Base-by-base conservation (phyloP, 768 basidiomycete species). In the Russula emetica region DNA sequence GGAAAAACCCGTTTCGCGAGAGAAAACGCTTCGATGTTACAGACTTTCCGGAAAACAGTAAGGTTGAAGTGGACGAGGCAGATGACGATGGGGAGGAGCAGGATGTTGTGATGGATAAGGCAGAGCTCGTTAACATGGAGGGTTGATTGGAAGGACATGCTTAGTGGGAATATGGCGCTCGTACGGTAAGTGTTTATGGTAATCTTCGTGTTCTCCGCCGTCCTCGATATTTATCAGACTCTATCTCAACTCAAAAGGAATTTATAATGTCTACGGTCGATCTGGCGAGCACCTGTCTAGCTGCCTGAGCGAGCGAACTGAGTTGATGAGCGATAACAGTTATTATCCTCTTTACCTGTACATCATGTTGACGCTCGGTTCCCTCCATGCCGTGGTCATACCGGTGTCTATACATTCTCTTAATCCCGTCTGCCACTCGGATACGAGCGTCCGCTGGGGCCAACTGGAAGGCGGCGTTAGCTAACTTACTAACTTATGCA, bases 11-110 rank as follows among this genome's bases (percentile, higher is more conserved):
- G 0, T 92, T 92, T 77, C 79, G 75, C 66, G 89, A 91, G 73
- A 84, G 80, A 72, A 85, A 76, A 69, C 77, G 81, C 14, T 92
- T 90, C 66, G 87, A 91, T 60, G 75, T 79, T 22, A 89, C 88
- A 34, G 74, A 74, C 53, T 72, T 73, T 66, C 50, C 70, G 18
- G 63, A 62, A 10, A 69, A 55, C 56, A 62, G 61, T 58, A 63
- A 62, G 24, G 64, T 60, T 45, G 68, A 66, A 20, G 72, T 69
- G 51, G 73, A 73, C 9, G 75, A 70, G 7, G 77, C 74, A 26
- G 79, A 76, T 40, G 80, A 76, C 42, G 77, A 74, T 18, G 79
- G 78, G 42, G 79, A 80, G 20, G 81, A 79, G 20, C 76, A 76
- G 54, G 75, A 76, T 49, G 24, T 52, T 51, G 70, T 73, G 28